Conservation (phyloP, 176 grass and related monocot genomes). For the Raddia distichophylla region DNA sequence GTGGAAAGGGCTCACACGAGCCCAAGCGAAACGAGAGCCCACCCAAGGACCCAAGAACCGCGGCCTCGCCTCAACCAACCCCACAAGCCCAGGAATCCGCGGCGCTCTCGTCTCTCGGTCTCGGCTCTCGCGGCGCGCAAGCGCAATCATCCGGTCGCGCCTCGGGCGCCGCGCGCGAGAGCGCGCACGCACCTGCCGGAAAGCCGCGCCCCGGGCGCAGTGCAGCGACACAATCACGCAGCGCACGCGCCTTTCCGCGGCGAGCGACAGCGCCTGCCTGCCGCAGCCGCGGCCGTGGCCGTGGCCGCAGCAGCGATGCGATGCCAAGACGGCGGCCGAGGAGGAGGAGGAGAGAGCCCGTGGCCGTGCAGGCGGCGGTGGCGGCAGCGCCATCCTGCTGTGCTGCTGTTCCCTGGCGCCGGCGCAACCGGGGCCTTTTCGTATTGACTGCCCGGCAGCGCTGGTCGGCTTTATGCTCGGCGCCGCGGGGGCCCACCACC, state of each 20-base stretch:
- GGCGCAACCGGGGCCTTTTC: slow-evolving; percentile 29
- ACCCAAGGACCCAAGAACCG: background rate
- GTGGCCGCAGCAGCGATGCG: too few relatives aligned
- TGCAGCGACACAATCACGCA: slow-evolving; percentile 38
- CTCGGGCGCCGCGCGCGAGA: slow-evolving; percentile 25
- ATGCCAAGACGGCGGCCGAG: too few relatives aligned
- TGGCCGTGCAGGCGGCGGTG: too few relatives aligned
- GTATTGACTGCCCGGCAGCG: slow-evolving; percentile 47
- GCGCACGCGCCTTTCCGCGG: background rate
- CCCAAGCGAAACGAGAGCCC: slow-evolving; percentile 3
- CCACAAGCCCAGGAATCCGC: background rate
- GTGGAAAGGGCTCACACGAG: slow-evolving; percentile 10
- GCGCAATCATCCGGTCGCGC: slow-evolving; percentile 58
- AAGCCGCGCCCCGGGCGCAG: slow-evolving; percentile 22
- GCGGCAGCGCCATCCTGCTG: slow-evolving; percentile 1
- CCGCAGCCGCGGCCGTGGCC: too few relatives aligned
- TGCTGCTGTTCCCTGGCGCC: slow-evolving; percentile 47
- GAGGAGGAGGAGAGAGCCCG: too few relatives aligned
- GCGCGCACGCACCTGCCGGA: slow-evolving; percentile 32
- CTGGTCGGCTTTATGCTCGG: slow-evolving; percentile 52
- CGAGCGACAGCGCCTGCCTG: too few relatives aligned
- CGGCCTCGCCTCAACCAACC: background rate
- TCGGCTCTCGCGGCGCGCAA: background rate
- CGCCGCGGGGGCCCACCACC: background rate
- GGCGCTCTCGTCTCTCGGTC: background rate